Evolutionary conservation across 2,329 filamentous ascomycete species (phyloP), one percentile per base, ranked within the genome.

Genomic region (Fusarium tupiense): DNA sequence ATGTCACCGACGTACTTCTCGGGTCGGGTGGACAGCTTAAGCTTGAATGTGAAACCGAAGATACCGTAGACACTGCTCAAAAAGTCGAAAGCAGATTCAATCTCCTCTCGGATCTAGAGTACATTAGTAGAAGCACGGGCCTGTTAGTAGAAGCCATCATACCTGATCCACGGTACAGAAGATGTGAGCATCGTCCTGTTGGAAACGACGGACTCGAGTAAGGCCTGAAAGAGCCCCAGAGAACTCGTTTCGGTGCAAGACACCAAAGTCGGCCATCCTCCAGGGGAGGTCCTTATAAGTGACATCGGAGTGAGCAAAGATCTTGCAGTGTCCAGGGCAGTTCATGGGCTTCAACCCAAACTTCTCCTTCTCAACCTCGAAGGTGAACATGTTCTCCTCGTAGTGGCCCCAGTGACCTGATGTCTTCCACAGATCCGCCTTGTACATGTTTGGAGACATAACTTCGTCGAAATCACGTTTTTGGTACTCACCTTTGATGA

Each of bases 101-200:
- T 95, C 80, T 84, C 83, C 14, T 84, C 77, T 63, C 79, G 79
- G 53, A 84, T 84, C 82, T 83, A 31, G 35, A n/a, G 4, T 6
- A 35, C 16, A 60, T 79, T 43, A 79, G 71, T 7, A 38, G 26
- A 49, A 20, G 6, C 29, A 19, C 26, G 16, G 2, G 4, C 8
- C 20, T 22, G 16, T 38, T 20, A 8, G n/a, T n/a, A 22, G 29
- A 9, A 19, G 29, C 33, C 26, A 22, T 26, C 76, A 20, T 72
- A 82, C 81, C 78, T 84, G 82, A 53, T 82, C 80, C 44, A 83
- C 78, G 17, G 82, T 83, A 84, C 95, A 98, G 88, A 99, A 98
- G 76, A 98, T 96, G 82, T 99, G 96, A 6, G 93, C 94, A 82
- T 99, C 96, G 79, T 99, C 96, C 84, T 98, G 96, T 82, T 96